These are phyloP conservation scores for Diaporthe sp. DNA, from an alignment of 2,329 filamentous ascomycete species.

Conservation along the genomic window DNA sequence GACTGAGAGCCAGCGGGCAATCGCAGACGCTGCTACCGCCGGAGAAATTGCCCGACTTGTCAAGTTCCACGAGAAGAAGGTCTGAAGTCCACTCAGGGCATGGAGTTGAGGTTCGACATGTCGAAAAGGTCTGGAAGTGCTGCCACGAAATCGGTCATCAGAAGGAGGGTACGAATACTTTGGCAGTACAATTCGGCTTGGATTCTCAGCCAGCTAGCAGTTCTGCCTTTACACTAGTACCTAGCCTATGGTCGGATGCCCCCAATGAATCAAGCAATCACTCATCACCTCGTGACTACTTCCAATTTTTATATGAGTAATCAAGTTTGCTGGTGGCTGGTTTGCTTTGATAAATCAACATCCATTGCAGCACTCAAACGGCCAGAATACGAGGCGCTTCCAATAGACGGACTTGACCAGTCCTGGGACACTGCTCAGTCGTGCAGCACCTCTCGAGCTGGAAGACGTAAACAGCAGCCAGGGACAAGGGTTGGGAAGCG, in stretches of 20 bases:
- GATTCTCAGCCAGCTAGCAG: not conserved
- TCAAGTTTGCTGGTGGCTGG: not conserved
- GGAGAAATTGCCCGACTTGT: not conserved
- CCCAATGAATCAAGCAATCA: not conserved
- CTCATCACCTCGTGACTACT: rapidly evolving
- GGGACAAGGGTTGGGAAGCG: not conserved
- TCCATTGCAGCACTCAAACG: not conserved
- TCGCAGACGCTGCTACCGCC: not conserved
- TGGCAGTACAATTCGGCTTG: not conserved
- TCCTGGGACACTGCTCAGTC: not conserved
- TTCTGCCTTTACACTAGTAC: not conserved
- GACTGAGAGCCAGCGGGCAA: not conserved
- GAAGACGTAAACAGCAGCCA: not conserved
- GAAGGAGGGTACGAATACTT: not conserved
- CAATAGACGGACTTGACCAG: too few species aligned
- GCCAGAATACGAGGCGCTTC: not conserved
- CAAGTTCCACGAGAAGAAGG: not conserved
- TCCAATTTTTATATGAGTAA: not conserved
- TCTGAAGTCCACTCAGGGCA: not conserved
- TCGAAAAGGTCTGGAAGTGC: too few species aligned
- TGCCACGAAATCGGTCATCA: not conserved
- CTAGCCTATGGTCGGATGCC: not conserved
- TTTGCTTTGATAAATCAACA: not conserved
- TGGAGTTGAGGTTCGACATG: not conserved
- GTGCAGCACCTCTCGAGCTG: not conserved